Conservation (phyloP, 768 basidiomycete species). For the Boletus rubescentipes region DNA sequence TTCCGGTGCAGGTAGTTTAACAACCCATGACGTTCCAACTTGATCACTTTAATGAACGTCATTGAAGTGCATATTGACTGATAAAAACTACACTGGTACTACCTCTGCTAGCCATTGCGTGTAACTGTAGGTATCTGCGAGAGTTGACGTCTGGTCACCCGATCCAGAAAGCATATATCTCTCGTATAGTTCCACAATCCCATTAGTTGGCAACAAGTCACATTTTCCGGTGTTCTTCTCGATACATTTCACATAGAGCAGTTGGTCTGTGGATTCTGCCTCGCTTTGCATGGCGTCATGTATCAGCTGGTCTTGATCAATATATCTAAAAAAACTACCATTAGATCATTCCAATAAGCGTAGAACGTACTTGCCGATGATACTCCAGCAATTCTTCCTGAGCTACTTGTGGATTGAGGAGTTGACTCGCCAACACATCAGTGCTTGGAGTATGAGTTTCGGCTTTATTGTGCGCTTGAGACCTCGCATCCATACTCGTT, state of each 20-base stretch:
- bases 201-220: conserved; percentile 12
- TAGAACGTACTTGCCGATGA: conserved; percentile 48
- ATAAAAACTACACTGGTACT: neutral
- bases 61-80: too few species aligned
- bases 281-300: conserved; percentile 53
- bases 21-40: too few species aligned
- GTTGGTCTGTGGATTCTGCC: conserved; percentile 58
- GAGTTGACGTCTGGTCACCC: neutral
- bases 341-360: neutral
- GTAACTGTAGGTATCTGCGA: conserved; percentile 16
- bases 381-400: conserved; percentile 70
- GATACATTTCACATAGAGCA: conserved; percentile 53
- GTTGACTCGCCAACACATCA: conserved; percentile 53
- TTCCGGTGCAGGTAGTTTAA: too few species aligned
- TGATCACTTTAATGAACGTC: too few species aligned
- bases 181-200: conserved; percentile 19
- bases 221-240: conserved; percentile 35
- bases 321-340: conserved; percentile 46
- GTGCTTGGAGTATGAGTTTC: conserved; percentile 43
- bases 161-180: conserved; percentile 18
- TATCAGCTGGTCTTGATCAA: conserved; percentile 70
- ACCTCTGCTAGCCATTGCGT: conserved; percentile 22
- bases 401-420: conserved; percentile 63
- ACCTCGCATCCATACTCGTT: conserved; percentile 26
- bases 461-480: conserved; percentile 27